Evolutionary conservation across 192 early-diverging fungal genomes (phyloP).

Genomic region (Linnemannia zychae): DNA sequence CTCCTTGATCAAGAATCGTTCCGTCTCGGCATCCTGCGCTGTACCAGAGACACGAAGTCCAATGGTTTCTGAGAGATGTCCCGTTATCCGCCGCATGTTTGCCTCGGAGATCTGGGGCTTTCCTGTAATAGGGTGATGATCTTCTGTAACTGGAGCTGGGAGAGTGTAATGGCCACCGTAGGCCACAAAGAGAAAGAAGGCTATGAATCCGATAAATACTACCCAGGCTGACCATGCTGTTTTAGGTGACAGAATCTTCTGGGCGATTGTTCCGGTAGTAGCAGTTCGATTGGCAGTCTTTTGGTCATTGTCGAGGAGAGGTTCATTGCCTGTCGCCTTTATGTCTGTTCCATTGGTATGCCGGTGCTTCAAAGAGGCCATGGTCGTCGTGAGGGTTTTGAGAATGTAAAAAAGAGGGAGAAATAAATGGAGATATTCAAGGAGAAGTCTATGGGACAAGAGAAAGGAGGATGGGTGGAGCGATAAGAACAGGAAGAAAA

Average conservation of each 20-base stretch:
- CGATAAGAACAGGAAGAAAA: not conserved
- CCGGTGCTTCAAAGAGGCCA: not conserved
- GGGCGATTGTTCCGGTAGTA: not conserved
- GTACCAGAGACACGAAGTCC: conserved; percentile 70
- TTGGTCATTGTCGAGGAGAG: not conserved
- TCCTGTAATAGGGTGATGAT: conserved; percentile 26
- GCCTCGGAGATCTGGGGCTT: conserved; percentile 62
- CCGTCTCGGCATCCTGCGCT: conserved; percentile 16
- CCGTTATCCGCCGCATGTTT: conserved; percentile 60
- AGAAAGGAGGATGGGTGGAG: too few species aligned
- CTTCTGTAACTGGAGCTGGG: conserved; percentile 21
- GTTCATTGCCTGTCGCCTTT: not conserved
- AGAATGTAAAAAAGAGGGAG: not conserved
- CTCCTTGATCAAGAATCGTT: conserved; percentile 31
- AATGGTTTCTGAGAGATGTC: conserved; percentile 64
- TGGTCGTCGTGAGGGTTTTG: not conserved
- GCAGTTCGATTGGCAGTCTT: not conserved
- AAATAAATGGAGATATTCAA: not conserved
- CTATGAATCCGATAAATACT: conserved; percentile 2
- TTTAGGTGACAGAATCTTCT: not conserved
- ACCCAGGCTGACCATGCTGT: not conserved
- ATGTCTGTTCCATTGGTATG: not conserved
- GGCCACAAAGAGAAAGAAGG: not conserved
- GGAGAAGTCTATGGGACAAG: not conserved
- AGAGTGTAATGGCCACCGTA: conserved; percentile 25